Evolutionary conservation across 2,329 filamentous ascomycete genomes (phyloP), one percentile per base, ranked within the genome.

Genomic region (Zymoseptoria brevis): DNA sequence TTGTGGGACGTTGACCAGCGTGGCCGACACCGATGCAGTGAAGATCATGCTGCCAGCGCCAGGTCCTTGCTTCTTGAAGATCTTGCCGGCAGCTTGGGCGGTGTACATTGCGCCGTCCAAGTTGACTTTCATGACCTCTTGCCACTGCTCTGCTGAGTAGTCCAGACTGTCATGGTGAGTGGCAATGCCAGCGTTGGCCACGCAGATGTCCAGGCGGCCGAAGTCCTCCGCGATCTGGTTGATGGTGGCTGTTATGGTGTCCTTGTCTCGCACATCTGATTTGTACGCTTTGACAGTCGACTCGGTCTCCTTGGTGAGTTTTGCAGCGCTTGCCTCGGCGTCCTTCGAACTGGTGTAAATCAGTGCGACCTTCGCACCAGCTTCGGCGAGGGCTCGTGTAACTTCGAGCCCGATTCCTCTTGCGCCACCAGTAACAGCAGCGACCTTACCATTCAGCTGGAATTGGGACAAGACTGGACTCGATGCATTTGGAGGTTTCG

Each of bases 1-100:
- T 74, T 96, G 91, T 7, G 92, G 92, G 4, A 96, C 87, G 69
- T 96, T 96, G 73, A 96, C 91, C 68, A 96, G 90, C 55, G 86
- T 76, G 30, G 90, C 91, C 48, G 88, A 92, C 89, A 96, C 96
- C 80, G 87, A 92, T 19, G 91, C 91, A 66, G 96, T 90, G 74
- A 96, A 92, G 76, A 96, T 90, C 74, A 96, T 92, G 76, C 86
- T 92, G 41, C 90, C 90, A 0, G 82, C 79, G 4, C 81, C 79
- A 45, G 59, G 58, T 69, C 90, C 85, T 69, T 88, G 84, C 70
- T 85, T 85, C 83, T 96, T 92, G 64, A 96, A 79, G 69, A 96
- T 90, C 69, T 89, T 88, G 26, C 90, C 91, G 8, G 95, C 87
- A 4, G 83, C 84, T 19, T 87, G 87, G 3, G 90, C 89, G 68